These are phyloP conservation scores for Coemansia sp. DNA, from an alignment of 192 early-diverging fungal species.

Conservation along the genomic window DNA sequence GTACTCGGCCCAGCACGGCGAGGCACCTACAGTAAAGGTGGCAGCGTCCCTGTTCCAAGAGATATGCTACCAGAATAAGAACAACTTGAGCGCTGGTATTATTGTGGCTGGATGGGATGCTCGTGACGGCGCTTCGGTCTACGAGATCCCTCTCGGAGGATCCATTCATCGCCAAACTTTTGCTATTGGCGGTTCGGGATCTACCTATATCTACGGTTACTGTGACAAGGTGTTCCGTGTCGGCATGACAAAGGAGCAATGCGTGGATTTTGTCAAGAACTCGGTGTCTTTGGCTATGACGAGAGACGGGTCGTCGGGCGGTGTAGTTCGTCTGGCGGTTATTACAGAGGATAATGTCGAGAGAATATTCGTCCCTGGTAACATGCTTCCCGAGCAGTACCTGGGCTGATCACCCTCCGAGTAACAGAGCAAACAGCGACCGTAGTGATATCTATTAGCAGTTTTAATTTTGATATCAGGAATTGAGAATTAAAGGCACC, in stretches of 20 bases:
- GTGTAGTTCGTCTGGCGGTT: constrained; percentile 90
- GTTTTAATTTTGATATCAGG: not conserved
- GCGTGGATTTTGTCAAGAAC: constrained; percentile 92
- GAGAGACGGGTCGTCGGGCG: constrained; percentile 96
- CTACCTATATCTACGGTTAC: constrained; percentile 97
- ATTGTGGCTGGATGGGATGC: constrained; percentile 99
- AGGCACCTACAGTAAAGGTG: constrained; percentile 80
- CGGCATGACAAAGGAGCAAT: constrained; percentile 85
- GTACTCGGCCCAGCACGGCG: constrained; percentile 86
- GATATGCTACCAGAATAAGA: constrained; percentile 93
- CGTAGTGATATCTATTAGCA: not conserved
- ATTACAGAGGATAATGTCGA: constrained; percentile 92
- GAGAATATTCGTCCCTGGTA: constrained; percentile 82
- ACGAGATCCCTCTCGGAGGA: constrained; percentile 89
- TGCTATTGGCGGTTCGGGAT: constrained; percentile 94
- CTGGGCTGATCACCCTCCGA: constrained; percentile 18
- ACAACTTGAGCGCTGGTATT: constrained; percentile 84
- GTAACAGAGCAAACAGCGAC: not conserved
- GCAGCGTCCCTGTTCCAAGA: constrained; percentile 94
- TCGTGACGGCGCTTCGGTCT: constrained; percentile 85
- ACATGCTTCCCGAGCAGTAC: constrained; percentile 65
- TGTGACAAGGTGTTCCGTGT: constrained; percentile 86
- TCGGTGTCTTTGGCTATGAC: constrained; percentile 92
- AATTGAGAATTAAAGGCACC: not conserved
- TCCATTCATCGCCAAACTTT: constrained; percentile 90